phyloP scores from a whole-genome alignment of 768 basidiomycete species.

The Krasilnikovozyma curviuscula region DNA sequence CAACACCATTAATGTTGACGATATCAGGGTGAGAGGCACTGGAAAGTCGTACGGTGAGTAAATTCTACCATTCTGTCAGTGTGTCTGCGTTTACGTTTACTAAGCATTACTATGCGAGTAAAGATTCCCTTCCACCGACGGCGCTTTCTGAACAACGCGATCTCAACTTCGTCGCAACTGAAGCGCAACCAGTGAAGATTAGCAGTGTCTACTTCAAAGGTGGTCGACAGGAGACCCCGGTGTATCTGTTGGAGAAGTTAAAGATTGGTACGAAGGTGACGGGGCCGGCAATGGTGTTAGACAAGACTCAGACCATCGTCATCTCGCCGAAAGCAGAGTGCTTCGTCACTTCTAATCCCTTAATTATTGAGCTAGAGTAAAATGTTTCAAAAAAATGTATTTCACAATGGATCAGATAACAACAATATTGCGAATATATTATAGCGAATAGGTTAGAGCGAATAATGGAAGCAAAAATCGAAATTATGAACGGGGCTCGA shows the following conservation, averaged over 20 bases:
- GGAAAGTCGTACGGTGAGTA: slow-evolving; percentile 5
- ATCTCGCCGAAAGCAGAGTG: background rate
- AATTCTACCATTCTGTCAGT: too few species aligned
- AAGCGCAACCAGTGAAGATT: background rate
- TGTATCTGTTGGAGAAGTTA: slow-evolving; percentile 2
- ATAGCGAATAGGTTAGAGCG: too few species aligned
- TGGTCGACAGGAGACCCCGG: background rate
- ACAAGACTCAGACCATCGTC: slow-evolving; percentile 4
- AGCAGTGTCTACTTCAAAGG: slow-evolving; percentile 1
- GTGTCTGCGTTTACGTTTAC: too few species aligned
- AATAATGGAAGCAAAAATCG: too few species aligned
- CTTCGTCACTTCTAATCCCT: background rate
- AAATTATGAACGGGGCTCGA: too few species aligned
- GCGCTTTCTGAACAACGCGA: background rate
- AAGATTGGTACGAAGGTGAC: background rate
- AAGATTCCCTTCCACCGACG: background rate
- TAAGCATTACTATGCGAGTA: too few species aligned
- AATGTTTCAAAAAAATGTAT: too few species aligned
- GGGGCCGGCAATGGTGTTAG: slow-evolving; percentile 3
- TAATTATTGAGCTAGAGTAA: slow-evolving; percentile 3
- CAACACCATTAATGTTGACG: slow-evolving; percentile 5
- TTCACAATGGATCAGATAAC: too few species aligned
- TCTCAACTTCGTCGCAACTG: background rate
- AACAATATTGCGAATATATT: too few species aligned
- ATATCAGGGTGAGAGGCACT: slow-evolving; percentile 1